Percentiles rank a stretch among this genome's conserved stretches.
These are phyloP conservation scores for Diaporthe amygdali DNA, from an alignment of 2,329 filamentous ascomycete species.

Conservation along the genomic window DNA sequence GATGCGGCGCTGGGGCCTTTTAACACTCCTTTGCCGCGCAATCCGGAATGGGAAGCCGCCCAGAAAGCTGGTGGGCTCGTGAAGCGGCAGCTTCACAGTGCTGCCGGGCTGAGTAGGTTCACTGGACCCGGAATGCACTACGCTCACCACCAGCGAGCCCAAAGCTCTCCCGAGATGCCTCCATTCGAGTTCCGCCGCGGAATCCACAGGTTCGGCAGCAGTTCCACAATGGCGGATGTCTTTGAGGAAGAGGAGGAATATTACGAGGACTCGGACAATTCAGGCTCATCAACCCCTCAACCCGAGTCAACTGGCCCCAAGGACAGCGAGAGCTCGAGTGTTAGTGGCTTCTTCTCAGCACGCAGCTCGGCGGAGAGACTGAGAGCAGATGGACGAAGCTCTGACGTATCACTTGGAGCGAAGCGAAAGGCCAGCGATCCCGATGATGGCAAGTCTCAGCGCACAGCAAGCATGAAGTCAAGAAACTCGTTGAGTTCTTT, in stretches of 20 bases:
- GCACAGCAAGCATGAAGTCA: slow-evolving; percentile 47
- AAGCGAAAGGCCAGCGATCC: slow-evolving; percentile 53
- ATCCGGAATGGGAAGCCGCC: slow-evolving; percentile 71
- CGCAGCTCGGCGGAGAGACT: slow-evolving; percentile 19
- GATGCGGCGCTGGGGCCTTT: slow-evolving; percentile 93
- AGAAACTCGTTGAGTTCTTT: slow-evolving; percentile 56
- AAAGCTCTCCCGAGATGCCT: slow-evolving; percentile 80
- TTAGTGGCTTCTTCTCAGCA: slow-evolving; percentile 20
- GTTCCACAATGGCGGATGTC: slow-evolving; percentile 81
- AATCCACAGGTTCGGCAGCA: slow-evolving; percentile 67
- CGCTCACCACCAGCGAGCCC: slow-evolving; percentile 70
- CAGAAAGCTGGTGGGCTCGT: slow-evolving; percentile 61
- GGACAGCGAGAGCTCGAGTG: slow-evolving; percentile 25
- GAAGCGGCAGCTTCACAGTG: slow-evolving; percentile 77
- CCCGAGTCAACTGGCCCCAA: slow-evolving; percentile 43
- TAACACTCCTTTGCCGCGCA: slow-evolving; percentile 74
- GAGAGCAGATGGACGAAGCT: slow-evolving; percentile 2
- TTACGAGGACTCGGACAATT: slow-evolving; percentile 54
- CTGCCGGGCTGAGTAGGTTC: slow-evolving; percentile 73
- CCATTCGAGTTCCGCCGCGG: slow-evolving; percentile 71
- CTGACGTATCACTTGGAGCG: slow-evolving; percentile 31
- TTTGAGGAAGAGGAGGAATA: slow-evolving; percentile 85
- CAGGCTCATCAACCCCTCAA: slow-evolving; percentile 37
- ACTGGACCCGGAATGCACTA: slow-evolving; percentile 74
- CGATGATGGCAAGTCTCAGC: slow-evolving; percentile 45